A percentile compares a stretch with the other conserved stretches of the same genome.
Conservation (phyloP, 1,139 yeast species). For the Arxiozyma slooffiae region DNA sequence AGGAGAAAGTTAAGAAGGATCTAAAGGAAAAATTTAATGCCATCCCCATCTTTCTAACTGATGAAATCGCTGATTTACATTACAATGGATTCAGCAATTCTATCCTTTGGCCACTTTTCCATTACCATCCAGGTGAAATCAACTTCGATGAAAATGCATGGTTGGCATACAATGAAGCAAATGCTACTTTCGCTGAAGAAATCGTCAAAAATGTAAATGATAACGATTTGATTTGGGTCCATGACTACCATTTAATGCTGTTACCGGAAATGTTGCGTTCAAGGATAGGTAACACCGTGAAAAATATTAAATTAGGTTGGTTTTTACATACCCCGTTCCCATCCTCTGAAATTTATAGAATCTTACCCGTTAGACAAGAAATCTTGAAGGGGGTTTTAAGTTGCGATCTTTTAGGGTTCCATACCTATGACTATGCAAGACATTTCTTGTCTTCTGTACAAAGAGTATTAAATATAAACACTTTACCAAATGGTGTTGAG, state of each 20-base stretch:
- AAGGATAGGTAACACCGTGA: conserved; percentile 33
- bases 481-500: conserved; percentile 86
- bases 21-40: conserved; percentile 73
- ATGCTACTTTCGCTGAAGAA: conserved; percentile 66
- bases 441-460: conserved; percentile 92
- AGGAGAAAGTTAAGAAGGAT: conserved; percentile 57
- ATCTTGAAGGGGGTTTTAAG: conserved; percentile 84
- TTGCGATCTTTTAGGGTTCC: conserved; percentile 94
- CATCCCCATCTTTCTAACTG: conserved; percentile 79
- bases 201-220: conserved; percentile 66
- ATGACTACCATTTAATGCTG: conserved; percentile 93
- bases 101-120: conserved; percentile 95
- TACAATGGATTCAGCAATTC: conserved; percentile 92
- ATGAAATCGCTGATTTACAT: conserved; percentile 86
- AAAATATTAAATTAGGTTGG: conserved; percentile 74
- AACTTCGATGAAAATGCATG: conserved; percentile 95
- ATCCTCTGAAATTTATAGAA: conserved; percentile 88
- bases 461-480: conserved; percentile 68
- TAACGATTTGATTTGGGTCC: conserved; percentile 92
- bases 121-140: conserved; percentile 98
- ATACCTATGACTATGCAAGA: conserved; percentile 98
- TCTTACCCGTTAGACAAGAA: conserved; percentile 89
- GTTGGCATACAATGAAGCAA: conserved; percentile 96
- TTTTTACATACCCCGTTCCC: conserved; percentile 98
- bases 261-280: conserved; percentile 82